These are phyloP conservation scores for Pulveroboletus ravenelii DNA, from an alignment of 768 basidiomycete genomes.

Conservation along the genomic window DNA sequence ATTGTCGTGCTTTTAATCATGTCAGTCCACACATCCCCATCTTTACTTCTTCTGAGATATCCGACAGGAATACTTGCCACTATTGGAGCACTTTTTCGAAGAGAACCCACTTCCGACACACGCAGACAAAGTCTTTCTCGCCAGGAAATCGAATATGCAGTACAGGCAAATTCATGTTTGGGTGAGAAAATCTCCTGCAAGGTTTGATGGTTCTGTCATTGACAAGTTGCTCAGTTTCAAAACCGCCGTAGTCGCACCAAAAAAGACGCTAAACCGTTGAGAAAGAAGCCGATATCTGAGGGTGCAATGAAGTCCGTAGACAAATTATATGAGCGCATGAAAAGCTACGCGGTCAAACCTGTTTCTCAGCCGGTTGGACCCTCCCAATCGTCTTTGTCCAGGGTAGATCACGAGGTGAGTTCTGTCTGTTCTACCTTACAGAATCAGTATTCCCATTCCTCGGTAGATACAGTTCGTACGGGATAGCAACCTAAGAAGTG, in stretches of 20 bases:
- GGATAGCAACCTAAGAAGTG: too few species aligned
- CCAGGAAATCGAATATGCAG: conserved; percentile 4
- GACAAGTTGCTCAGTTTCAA: conserved; percentile 4
- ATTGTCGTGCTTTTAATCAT: not conserved
- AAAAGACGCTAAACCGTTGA: not conserved
- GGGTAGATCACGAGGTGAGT: not conserved
- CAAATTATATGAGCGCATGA: not conserved
- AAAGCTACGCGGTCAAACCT: not conserved
- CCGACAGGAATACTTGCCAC: not conserved
- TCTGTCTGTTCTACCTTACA: too few species aligned
- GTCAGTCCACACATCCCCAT: not conserved
- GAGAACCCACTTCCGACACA: conserved; percentile 11
- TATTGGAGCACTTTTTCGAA: conserved; percentile 11
- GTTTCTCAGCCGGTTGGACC: not conserved
- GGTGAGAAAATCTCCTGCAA: not conserved
- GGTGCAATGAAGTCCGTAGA: not conserved
- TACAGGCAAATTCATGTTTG: conserved; percentile 19
- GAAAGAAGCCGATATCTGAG: not conserved
- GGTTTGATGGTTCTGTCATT: not conserved
- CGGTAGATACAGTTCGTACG: not conserved
- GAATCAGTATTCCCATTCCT: not conserved
- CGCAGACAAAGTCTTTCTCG: conserved; percentile 13
- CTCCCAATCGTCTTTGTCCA: fast-evolving
- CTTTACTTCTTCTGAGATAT: fast-evolving
- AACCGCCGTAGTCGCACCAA: conserved; percentile 10